Base-by-base conservation (phyloP, 257 asterid species). In the Nicotiana noctiflora region DNA sequence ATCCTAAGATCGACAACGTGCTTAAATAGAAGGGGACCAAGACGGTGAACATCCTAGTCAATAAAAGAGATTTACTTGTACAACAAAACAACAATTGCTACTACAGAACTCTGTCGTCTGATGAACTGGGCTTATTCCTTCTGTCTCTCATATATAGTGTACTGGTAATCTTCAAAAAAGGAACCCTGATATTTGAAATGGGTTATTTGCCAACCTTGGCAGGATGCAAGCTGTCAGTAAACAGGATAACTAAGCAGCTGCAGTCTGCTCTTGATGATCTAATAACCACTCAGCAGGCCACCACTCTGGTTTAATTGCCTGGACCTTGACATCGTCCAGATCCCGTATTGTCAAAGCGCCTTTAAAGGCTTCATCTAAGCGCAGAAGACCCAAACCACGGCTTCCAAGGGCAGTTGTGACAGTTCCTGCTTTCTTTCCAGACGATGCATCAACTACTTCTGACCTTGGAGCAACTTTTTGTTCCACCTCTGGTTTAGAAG, bases 241-340 rank as follows among this genome's bases (percentile, higher is more conserved):
- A 25, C 12, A 49, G 51, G 18, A 19, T 79, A 40, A 75, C 27
- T 87, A 89, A 4, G 88, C 89, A 49, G 86, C 86, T 37, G 87
- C 91, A 34, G 87, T 86, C 29, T 77, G 83, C 52, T 80, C 79
- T 67, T 88, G 86, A 60, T 85, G 81, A 79, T 83, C 89, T 5
- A 55, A 81, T 59, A 61, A 77, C 99, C 97, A 95, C 84, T 91
- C 93, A n/a, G 87, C 72, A 12, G 97, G 99, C 98, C 98, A 95
- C 98, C 98, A 95, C 23, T 93, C 84, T 17, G 99, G 98, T 82
- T 84, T 83, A 75, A 83, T 72, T 65, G 89, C 81, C 89, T 93
- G 88, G 27, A 91, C 88, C 17, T 85, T 86, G 53, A 95, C 84
- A 80, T 90, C 95, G 82, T 91, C 93, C 18, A 63, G 86, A 15